phyloP scores from a whole-genome alignment of 306 rosid genomes.

The Cucumis hystrix region DNA sequence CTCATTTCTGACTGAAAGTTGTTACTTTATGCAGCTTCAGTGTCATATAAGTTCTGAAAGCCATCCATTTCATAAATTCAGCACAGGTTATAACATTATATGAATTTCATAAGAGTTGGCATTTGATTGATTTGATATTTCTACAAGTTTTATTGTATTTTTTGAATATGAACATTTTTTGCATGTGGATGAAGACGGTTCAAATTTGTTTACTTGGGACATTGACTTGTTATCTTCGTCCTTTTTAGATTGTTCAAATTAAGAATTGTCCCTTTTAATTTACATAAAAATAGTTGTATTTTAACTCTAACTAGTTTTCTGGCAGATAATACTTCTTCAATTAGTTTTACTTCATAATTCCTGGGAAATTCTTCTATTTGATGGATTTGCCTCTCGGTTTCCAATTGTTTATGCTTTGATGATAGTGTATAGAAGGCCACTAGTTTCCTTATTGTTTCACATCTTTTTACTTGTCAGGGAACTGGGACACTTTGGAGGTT shows the following conservation, averaged over 20 bases:
- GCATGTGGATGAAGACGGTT: background rate
- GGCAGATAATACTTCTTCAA: background rate
- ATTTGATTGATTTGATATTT: background rate
- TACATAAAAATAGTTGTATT: background rate
- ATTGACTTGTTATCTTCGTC: background rate
- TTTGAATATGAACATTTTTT: background rate
- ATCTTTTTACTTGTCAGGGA: conserved; percentile 31
- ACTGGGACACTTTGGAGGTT: conserved; percentile 92
- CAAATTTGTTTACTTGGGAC: background rate
- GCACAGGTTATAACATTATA: conserved; percentile 54
- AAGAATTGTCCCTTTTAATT: background rate
- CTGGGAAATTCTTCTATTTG: background rate
- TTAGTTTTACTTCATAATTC: background rate
- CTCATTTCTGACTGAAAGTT: conserved; percentile 15
- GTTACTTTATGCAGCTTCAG: conserved; percentile 57
- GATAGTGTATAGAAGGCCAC: background rate
- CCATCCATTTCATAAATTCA: conserved; percentile 84
- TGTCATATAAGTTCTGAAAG: conserved; percentile 62
- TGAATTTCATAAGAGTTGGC: background rate
- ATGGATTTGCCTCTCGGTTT: background rate
- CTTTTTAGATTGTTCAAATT: background rate
- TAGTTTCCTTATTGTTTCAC: background rate
- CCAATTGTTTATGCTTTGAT: background rate
- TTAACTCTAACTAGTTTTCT: background rate
- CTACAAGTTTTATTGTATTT: background rate